These are phyloP conservation scores for Colletotrichum cordylinicola DNA, from an alignment of 2,329 filamentous ascomycete genomes.

Conservation along the genomic window DNA sequence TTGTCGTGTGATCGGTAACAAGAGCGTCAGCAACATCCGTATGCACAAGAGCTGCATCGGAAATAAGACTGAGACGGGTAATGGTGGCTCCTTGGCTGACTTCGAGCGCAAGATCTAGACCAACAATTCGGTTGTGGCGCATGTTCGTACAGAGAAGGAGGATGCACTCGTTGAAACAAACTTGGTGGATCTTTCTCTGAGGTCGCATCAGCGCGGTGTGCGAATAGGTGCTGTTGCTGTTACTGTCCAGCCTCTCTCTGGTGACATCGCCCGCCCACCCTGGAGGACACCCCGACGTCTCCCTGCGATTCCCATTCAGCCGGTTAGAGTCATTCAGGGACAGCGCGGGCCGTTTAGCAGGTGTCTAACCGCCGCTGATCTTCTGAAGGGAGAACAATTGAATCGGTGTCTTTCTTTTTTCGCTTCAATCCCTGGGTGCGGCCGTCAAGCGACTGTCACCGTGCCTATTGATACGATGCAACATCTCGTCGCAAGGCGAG, in stretches of 20 bases:
- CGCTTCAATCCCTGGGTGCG: not conserved
- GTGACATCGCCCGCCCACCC: not conserved
- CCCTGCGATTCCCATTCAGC: not conserved
- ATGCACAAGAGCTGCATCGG: not conserved
- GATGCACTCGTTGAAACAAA: not conserved
- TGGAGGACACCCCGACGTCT: not conserved
- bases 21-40: not conserved
- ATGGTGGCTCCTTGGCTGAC: not conserved
- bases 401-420: not conserved
- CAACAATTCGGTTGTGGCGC: not conserved
- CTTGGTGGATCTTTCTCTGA: not conserved
- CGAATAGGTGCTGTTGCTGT: not conserved
- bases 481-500: not conserved
- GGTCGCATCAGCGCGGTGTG: not conserved
- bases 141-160: not conserved
- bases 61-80: not conserved
- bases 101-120: not conserved
- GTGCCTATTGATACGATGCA: not conserved
- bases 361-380: not conserved
- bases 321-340: not conserved
- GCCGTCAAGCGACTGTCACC: not conserved
- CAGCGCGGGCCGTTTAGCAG: not conserved
- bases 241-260: not conserved
- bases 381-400: not conserved
- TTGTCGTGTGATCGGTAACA: not conserved